Conservation (phyloP, 202 grass and related monocot genomes). For the Schoenoplectus tabernaemontani region DNA sequence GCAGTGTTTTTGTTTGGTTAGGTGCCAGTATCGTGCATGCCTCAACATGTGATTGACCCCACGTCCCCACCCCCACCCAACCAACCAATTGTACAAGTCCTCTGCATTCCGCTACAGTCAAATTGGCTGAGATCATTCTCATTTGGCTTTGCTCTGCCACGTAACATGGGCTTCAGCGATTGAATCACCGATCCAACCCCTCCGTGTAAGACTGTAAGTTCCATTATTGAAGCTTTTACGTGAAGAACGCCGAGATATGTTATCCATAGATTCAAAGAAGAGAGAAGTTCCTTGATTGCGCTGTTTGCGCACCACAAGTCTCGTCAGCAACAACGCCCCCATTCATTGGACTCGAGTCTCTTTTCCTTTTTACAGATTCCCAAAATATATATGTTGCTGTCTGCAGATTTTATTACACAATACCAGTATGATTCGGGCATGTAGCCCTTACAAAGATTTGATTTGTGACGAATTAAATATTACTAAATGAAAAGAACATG, state of each 20-base stretch:
- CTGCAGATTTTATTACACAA: not conserved
- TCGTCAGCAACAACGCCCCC: not conserved
- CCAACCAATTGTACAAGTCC: not conserved
- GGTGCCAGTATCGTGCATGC: not conserved
- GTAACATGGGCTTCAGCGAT: not conserved
- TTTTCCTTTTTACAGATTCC: not conserved
- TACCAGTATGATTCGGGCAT: not conserved
- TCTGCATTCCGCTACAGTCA: not conserved
- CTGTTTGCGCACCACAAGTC: not conserved
- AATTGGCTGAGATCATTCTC: not conserved
- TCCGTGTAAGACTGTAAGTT: not conserved
- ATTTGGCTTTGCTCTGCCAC: not conserved
- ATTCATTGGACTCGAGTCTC: not conserved
- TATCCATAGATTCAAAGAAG: not conserved
- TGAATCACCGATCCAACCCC: not conserved
- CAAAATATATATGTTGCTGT: slow-evolving; percentile 8
- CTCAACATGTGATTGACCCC: not conserved
- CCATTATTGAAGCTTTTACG: not conserved
- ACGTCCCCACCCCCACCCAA: not conserved
- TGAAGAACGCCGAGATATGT: not conserved
- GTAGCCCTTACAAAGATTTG: slow-evolving; percentile 8
- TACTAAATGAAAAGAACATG: slow-evolving; percentile 13
- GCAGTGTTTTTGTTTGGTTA: not conserved
- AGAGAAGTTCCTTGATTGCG: not conserved
- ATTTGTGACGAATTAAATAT: slow-evolving; percentile 1